phyloP scores from a whole-genome alignment of 495 filamentous ascomycete genomes.

The Neurospora sp. region DNA sequence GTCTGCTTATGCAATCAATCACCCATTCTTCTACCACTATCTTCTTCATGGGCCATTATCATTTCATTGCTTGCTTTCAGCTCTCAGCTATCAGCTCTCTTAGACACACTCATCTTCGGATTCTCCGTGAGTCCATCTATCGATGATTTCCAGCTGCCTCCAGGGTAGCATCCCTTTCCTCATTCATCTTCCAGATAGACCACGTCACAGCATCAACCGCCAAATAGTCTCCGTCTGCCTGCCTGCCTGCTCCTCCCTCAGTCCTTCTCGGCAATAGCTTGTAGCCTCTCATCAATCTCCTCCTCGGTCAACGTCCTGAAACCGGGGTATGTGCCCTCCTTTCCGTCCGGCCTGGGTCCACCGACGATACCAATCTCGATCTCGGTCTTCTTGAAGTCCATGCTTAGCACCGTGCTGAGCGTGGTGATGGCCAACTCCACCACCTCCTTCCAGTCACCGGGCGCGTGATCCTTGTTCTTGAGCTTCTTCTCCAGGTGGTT shows the following conservation, averaged over 20 bases:
- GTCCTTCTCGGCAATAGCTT: slow-evolving; percentile 97
- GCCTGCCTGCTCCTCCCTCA: slow-evolving; percentile 31
- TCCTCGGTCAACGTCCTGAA: slow-evolving; percentile 92
- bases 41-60: background rate
- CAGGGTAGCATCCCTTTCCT: slow-evolving; percentile 8
- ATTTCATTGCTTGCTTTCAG: background rate
- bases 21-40: background rate
- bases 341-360: slow-evolving; percentile 65
- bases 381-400: slow-evolving; percentile 99
- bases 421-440: slow-evolving; percentile 93
- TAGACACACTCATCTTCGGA: background rate
- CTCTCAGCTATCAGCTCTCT: background rate
- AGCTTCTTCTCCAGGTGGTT: slow-evolving; percentile 99
- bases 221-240: background rate
- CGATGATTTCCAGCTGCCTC: background rate
- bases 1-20: background rate
- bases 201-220: background rate
- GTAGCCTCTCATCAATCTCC: slow-evolving; percentile 95
- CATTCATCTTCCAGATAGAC: slow-evolving; percentile 7
- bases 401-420: slow-evolving; percentile 88
- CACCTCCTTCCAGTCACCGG: slow-evolving; percentile 93
- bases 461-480: slow-evolving; percentile 95
- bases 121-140: background rate
- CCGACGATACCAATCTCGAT: slow-evolving; percentile 96
- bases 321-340: slow-evolving; percentile 62